Evolutionary conservation across 2,329 filamentous ascomycete genomes (phyloP).

Genomic region (Pseudocercospora eumusae): DNA sequence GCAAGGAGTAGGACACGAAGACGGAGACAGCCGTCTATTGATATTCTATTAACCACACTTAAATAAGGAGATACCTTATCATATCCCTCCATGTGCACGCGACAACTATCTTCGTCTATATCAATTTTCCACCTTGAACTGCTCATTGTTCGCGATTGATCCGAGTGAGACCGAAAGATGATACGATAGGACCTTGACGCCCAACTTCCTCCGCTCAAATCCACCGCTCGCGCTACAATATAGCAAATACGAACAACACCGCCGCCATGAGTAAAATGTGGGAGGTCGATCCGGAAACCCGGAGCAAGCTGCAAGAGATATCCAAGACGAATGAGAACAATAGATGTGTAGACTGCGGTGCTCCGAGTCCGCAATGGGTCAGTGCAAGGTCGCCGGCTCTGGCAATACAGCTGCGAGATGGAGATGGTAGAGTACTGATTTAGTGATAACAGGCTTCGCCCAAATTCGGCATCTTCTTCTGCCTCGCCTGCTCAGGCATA

Average conservation of each 20-base stretch:
- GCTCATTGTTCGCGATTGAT: not conserved
- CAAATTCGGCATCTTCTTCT: conserved; percentile 99
- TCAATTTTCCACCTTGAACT: not conserved
- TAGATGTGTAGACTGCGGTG: conserved; percentile 90
- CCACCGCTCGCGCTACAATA: not conserved
- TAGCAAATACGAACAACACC: conserved; percentile 13
- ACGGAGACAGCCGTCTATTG: not conserved
- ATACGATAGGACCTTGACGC: not conserved
- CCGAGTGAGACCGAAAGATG: conserved; percentile 3
- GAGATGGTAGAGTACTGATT: conserved; percentile 7
- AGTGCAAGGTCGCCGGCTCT: not conserved
- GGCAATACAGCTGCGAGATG: not conserved
- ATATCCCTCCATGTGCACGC: not conserved
- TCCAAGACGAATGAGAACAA: conserved; percentile 90
- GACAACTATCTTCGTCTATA: not conserved
- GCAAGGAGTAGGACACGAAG: not conserved
- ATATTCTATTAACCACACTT: not conserved
- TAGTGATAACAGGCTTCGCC: conserved; percentile 64
- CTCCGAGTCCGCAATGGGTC: conserved; percentile 97
- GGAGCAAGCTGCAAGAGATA: conserved; percentile 89
- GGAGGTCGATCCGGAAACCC: conserved; percentile 98
- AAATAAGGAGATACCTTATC: too few relatives aligned
- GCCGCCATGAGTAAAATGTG: conserved; percentile 73
- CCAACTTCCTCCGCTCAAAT: not conserved
- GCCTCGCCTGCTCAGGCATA: conserved; percentile 89